These are phyloP conservation scores for Letharia columbiana DNA, from an alignment of 495 filamentous ascomycete species.

Conservation along the genomic window DNA sequence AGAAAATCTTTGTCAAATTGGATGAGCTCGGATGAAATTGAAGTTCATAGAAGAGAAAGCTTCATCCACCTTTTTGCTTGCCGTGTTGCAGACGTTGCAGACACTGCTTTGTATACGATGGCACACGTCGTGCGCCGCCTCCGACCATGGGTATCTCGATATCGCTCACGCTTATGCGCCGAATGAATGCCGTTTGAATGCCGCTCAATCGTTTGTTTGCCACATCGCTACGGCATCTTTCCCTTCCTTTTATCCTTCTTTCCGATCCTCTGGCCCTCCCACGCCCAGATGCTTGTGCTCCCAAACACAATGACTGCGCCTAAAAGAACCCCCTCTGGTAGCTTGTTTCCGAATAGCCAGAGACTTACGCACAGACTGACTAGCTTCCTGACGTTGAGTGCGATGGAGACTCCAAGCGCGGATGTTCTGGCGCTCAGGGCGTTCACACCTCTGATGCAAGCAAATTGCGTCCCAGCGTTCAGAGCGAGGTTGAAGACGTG, in stretches of 20 bases:
- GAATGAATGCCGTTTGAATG: not conserved
- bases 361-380: slow-evolving; percentile 84
- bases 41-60: not conserved
- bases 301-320: slow-evolving; percentile 81
- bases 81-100: not conserved
- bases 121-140: not conserved
- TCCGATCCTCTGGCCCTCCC: slow-evolving; percentile 48
- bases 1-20: not conserved
- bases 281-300: slow-evolving; percentile 79
- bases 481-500: slow-evolving; percentile 62
- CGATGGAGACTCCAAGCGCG: slow-evolving; percentile 89
- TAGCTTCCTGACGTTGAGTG: slow-evolving; percentile 92
- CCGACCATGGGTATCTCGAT: not conserved
- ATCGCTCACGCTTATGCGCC: not conserved
- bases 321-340: slow-evolving; percentile 63
- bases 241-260: slow-evolving; percentile 41
- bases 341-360: slow-evolving; percentile 79
- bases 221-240: slow-evolving; percentile 5
- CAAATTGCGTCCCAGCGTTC: slow-evolving; percentile 87
- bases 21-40: not conserved
- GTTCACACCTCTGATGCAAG: slow-evolving; percentile 92
- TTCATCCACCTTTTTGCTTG: not conserved
- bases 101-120: not conserved
- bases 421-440: slow-evolving; percentile 75
- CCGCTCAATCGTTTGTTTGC: not conserved